These are phyloP conservation scores for Boletus vermiculosoides DNA, from an alignment of 768 basidiomycete species.

Conservation along the genomic window DNA sequence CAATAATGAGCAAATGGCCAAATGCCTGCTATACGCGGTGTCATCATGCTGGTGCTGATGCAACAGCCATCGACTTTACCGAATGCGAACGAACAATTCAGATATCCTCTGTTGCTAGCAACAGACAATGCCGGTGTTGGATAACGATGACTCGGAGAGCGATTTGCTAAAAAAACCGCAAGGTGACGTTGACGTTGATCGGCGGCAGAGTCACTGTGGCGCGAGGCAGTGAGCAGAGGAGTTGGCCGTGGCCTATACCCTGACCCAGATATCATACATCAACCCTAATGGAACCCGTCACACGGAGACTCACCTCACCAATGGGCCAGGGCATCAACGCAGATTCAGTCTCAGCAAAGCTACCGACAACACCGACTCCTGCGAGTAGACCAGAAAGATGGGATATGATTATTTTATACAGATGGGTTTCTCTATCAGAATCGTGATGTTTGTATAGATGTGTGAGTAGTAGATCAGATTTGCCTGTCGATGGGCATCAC, in stretches of 20 bases:
- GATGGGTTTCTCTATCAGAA: neutral
- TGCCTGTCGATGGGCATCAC: neutral
- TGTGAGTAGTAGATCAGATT: neutral
- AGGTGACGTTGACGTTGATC: neutral
- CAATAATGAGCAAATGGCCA: neutral
- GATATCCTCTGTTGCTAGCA: neutral
- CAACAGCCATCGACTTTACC: neutral
- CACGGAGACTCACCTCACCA: neutral
- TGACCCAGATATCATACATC: neutral
- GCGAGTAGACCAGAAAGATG: neutral
- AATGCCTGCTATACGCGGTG: neutral
- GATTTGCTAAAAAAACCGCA: neutral
- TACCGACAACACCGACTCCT: neutral
- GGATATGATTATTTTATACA: slow-evolving; percentile 5
- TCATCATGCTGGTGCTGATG: neutral
- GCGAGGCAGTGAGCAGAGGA: neutral
- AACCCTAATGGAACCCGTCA: neutral
- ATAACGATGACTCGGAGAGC: neutral
- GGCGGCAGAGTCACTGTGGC: neutral
- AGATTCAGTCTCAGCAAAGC: neutral
- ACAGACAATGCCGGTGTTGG: neutral
- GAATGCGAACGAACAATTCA: neutral
- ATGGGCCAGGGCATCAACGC: neutral
- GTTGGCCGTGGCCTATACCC: no score
- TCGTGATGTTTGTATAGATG: neutral